Evolutionary conservation across 2,329 filamentous ascomycete genomes (phyloP), one percentile per base, ranked within the genome.

Genomic region (Pseudocercospora fijiensis): DNA sequence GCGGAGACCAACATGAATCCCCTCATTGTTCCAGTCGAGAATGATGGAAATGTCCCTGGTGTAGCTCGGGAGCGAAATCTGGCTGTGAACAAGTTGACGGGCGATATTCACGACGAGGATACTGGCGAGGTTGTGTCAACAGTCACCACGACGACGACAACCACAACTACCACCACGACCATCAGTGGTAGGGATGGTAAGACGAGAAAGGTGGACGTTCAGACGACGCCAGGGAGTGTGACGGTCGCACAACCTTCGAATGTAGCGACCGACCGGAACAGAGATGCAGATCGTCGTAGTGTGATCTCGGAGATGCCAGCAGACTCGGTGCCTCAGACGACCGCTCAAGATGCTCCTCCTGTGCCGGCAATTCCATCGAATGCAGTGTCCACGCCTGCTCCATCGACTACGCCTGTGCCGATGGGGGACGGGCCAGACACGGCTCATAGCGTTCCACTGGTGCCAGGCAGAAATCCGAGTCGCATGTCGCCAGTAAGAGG

Each of bases 141-240:
- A 2, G 68, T 71, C 2, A 74, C 73, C 2, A 74, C 73, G 3
- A 75, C 72, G 9, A 75, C 73, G 3, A 75, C 73, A 6, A 75
- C 73, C 13, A 74, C 72, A 10, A 74, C 71, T 9, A 71, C 70
- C 0, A 73, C 69, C 6, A 69, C 68, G 10, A 61, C 61, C 7
- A 57, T 55, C 20, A 66, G 67, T 11, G 68, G 68, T 24, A 67
- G 64, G 41, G 64, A 65, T 55, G 64, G 65, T 28, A 70, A 69
- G 55, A 68, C 65, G 49, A 60, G 63, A 33, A 61, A 65, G 9
- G 61, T 66, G n/a, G 64, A 71, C n/a, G 68, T 69, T 9, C 47
- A 55, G 13, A 70, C 65, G 4, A 53, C 58, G 22, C 66, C 66
- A n/a, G 55, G 45, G 11, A 61, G 43, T 26, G 33, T 55, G 11